A percentile compares a stretch with the other conserved stretches of the same genome.
These are phyloP conservation scores for Eudorina sp. DNA, from an alignment of 139 green algal genomes.

Conservation along the genomic window DNA sequence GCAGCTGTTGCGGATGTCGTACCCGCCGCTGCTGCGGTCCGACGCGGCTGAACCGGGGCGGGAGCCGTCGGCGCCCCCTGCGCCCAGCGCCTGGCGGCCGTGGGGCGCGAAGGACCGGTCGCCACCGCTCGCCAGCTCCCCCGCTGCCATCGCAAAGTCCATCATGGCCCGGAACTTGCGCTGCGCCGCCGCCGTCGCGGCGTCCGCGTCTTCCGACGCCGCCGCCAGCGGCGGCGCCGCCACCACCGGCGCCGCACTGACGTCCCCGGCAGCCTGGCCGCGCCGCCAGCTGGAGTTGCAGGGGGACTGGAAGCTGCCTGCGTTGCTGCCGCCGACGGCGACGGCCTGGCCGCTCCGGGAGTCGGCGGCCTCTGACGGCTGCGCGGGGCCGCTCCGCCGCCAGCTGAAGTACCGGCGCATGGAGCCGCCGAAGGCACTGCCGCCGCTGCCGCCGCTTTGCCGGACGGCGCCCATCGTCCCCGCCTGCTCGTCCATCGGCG, in stretches of 20 bases:
- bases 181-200: not conserved
- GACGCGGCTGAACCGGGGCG: not conserved
- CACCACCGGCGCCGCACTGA: too few relatives aligned
- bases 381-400: not conserved
- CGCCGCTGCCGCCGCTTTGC: not conserved
- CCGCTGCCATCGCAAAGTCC: constrained; percentile 34
- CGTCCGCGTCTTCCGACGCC: not conserved
- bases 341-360: too few relatives aligned
- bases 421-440: not conserved
- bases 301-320: too few relatives aligned
- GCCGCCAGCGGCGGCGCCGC: not conserved
- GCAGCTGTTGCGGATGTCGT: not conserved
- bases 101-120: not conserved
- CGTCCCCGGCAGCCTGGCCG: too few relatives aligned
- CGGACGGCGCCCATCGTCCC: too few relatives aligned
- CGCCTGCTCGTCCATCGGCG: not conserved
- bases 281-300: too few relatives aligned
- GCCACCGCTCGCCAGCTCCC: not conserved
- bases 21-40: not conserved
- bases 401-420: not conserved
- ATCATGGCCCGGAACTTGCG: constrained; percentile 14
- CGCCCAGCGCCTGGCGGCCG: not conserved
- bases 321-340: too few relatives aligned
- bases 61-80: not conserved
- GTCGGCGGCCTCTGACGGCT: too few relatives aligned